Evolutionary conservation across 352 stramenopile species (phyloP), one percentile per base, ranked within the genome.

Genomic region (Pythium angustatum): DNA sequence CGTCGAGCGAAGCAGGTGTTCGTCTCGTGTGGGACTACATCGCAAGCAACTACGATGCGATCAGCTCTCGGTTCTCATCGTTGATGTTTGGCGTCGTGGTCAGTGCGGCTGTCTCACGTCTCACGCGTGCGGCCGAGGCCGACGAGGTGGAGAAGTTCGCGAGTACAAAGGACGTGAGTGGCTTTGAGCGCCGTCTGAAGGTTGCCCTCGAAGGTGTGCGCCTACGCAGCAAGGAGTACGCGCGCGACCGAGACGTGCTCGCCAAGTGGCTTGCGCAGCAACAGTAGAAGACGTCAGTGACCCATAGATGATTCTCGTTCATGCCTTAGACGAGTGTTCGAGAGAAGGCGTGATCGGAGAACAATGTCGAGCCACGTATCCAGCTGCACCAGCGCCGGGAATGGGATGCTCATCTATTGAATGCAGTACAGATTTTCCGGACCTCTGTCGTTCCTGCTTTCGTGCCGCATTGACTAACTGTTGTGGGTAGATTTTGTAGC

Each of bases 11-110:
- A 19, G 44, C 69, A 21, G 87, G 81, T 21, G 67, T 53, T 2
- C 68, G 84, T 34, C 63, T 91, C 34, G 76, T 75, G 31, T 96
- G 87, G 87, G 56, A 83, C 22, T 94, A 79, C 55, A 45, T 93
- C 24, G 72, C 87, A 52, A 76, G 77, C 47, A 73, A 93, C 44
- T 93, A 83, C 73, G 80, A 87, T 14, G 45, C 66, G 9, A 47
- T 94, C 59, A 56, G 51, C 5, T 76, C 82, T 31, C 87, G 88
- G 43, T 82, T 88, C 50, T 90, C 83, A 28, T 66, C 75, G 3
- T 77, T 83, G 63, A 79, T 72, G 51, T 27, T 90, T 6, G 81
- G 85, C 3, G 60, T 26, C 1, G 70, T 91, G 34, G 63, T 91
- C 14, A 75, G 51, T 31, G 51, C 60, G 7, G 59, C 78, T 14